A percentile compares a stretch with the other conserved stretches of the same genome.
These are phyloP conservation scores for Apophysomyces elegans DNA, from an alignment of 371 early-diverging fungal genomes.

Conservation along the genomic window DNA sequence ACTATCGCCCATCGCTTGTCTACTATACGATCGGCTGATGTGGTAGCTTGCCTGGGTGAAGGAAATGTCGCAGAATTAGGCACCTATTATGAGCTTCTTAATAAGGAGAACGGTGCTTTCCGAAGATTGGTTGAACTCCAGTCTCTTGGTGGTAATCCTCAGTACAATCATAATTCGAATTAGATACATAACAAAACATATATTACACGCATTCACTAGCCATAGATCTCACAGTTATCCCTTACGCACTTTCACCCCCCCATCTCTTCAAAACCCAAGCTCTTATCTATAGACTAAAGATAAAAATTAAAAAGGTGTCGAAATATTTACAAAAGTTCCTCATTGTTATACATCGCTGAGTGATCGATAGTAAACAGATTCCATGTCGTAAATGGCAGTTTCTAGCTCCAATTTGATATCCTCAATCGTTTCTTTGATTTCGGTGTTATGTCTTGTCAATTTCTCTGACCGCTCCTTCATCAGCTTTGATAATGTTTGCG, in stretches of 20 bases:
- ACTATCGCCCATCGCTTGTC: slow-evolving; percentile 76
- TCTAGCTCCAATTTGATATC: slow-evolving; percentile 39
- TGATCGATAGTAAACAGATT: slow-evolving; percentile 48
- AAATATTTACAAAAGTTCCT: background rate
- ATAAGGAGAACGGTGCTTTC: slow-evolving; percentile 59
- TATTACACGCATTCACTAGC: background rate
- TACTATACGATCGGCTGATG: slow-evolving; percentile 70
- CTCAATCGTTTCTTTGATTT: slow-evolving; percentile 35
- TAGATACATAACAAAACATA: background rate
- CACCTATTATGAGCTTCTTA: slow-evolving; percentile 57
- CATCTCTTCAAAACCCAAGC: slow-evolving; percentile 13
- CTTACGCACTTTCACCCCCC: slow-evolving; percentile 5
- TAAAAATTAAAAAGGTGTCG: background rate
- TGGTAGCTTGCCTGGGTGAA: slow-evolving; percentile 65
- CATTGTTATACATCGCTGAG: slow-evolving; percentile 28
- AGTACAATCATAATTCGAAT: slow-evolving; percentile 5
- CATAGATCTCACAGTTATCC: slow-evolving; percentile 1
- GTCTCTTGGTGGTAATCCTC: slow-evolving; percentile 29
- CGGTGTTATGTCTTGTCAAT: slow-evolving; percentile 32
- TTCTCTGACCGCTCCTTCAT: slow-evolving; percentile 33
- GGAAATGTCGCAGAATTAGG: slow-evolving; percentile 67
- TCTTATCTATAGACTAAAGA: background rate
- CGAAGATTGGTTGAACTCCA: slow-evolving; percentile 51
- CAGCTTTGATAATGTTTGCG: slow-evolving; percentile 61
- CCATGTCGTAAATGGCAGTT: slow-evolving; percentile 46